Conservation (phyloP, 2,329 filamentous ascomycete species). For the Fusarium azukiicola region DNA sequence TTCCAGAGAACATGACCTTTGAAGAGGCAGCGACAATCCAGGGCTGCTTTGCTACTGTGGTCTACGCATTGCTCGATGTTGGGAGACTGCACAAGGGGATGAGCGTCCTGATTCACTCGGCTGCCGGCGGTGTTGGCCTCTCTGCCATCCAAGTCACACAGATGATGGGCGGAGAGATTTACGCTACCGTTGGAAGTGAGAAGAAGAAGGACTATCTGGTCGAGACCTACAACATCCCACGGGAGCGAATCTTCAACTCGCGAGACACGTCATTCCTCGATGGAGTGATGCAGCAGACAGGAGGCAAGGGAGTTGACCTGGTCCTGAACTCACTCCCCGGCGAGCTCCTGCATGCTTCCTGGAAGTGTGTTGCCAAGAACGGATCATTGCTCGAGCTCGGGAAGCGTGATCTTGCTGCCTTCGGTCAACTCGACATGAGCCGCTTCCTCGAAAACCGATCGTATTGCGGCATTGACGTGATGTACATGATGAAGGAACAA, state of each 20-base stretch:
- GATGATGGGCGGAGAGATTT: conserved; percentile 51
- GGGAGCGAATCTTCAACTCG: conserved; percentile 58
- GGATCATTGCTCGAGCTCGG: conserved; percentile 63
- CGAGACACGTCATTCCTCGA: conserved; percentile 52
- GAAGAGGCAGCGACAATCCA: conserved; percentile 60
- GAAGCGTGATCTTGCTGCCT: conserved; percentile 54
- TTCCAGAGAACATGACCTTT: conserved; percentile 61
- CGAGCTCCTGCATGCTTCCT: conserved; percentile 56
- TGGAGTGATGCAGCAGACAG: conserved; percentile 53
- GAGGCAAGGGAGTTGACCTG: conserved; percentile 58
- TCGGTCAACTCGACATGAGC: conserved; percentile 34
- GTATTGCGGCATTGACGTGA: conserved; percentile 45
- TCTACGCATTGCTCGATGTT: conserved; percentile 38
- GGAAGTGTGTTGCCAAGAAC: conserved; percentile 59
- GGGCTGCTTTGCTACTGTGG: conserved; percentile 58
- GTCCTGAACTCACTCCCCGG: conserved; percentile 60
- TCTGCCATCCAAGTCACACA: conserved; percentile 56
- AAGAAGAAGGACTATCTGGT: conserved; percentile 58
- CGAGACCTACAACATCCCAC: conserved; percentile 52
- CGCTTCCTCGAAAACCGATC: conserved; percentile 44
- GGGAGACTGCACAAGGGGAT: conserved; percentile 58
- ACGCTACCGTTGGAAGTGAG: conserved; percentile 44
- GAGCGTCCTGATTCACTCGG: conserved; percentile 60
- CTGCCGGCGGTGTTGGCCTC: conserved; percentile 57
- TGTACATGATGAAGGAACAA: conserved; percentile 18